These are phyloP conservation scores for Uronychia setigera DNA, from an alignment of 73 alveolate species.

Conservation along the genomic window DNA sequence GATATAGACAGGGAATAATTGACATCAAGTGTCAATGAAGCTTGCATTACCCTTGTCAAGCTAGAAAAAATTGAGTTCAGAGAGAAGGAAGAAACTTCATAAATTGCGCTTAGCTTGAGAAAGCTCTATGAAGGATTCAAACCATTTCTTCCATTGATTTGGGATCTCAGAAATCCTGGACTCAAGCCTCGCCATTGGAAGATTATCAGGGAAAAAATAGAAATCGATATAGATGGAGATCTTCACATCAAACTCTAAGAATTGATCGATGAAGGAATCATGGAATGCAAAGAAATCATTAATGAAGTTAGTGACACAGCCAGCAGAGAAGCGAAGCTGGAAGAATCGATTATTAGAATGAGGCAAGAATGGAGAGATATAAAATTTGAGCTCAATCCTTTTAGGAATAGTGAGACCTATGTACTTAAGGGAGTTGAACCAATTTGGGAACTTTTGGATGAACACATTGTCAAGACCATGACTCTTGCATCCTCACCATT, in stretches of 20 bases:
- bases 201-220: conserved; percentile 45
- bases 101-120: conserved; percentile 29
- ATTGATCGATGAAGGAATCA: conserved; percentile 66
- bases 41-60: conserved; percentile 64
- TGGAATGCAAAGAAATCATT: conserved; percentile 85
- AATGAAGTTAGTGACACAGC: conserved; percentile 91
- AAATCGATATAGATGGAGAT: conserved; percentile 64
- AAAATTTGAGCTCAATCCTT: conserved; percentile 79
- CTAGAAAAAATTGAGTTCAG: conserved; percentile 72
- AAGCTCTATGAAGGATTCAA: conserved; percentile 67
- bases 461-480: conserved; percentile 88
- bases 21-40: conserved; percentile 65
- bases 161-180: conserved; percentile 73
- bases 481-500: conserved; percentile 90
- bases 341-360: conserved; percentile 86
- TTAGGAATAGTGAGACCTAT: conserved; percentile 83
- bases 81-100: conserved; percentile 41
- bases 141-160: conserved; percentile 79
- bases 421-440: conserved; percentile 93
- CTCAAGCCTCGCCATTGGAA: conserved; percentile 83
- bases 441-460: conserved; percentile 89
- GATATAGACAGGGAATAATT: conserved; percentile 48
- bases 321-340: conserved; percentile 87
- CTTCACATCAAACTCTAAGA: conserved; percentile 53
- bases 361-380: conserved; percentile 91